Percentiles rank a stretch among this genome's conserved stretches.
Evolutionary conservation across 192 early-diverging fungal genomes (phyloP).

Genomic region (Piromyces finnis): DNA sequence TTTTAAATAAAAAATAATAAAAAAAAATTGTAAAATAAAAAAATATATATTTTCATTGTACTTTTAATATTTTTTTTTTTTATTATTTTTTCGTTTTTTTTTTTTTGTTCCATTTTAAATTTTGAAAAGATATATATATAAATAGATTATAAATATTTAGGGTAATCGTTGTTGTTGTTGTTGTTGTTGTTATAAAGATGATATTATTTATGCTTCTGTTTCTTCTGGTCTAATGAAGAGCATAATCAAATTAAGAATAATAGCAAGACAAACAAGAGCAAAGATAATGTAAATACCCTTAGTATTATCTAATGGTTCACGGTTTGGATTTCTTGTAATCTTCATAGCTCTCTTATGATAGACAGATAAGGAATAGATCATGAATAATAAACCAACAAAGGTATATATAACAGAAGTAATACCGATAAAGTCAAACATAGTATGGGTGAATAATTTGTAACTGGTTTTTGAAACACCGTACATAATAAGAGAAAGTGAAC

Average conservation of each 20-base stretch:
- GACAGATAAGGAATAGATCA: constrained; percentile 50
- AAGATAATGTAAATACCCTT: background rate
- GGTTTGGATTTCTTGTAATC: constrained; percentile 11
- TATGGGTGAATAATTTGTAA: background rate
- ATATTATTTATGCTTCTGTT: too few relatives aligned
- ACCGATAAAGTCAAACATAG: background rate
- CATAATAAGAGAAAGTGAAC: background rate
- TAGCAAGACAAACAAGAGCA: background rate
- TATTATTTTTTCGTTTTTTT: too few relatives aligned
- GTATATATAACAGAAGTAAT: constrained; percentile 55
- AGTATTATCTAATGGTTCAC: background rate
- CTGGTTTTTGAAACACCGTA: background rate
- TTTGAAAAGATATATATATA: too few relatives aligned
- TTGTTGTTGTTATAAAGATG: too few relatives aligned
- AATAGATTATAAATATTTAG: too few relatives aligned
- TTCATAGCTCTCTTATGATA: constrained; percentile 49
- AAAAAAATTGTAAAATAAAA: too few relatives aligned
- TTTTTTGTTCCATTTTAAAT: too few relatives aligned
- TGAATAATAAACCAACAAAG: constrained; percentile 42
- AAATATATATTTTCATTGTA: too few relatives aligned
- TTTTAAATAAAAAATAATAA: too few relatives aligned
- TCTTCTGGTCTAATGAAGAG: background rate
- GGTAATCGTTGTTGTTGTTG: too few relatives aligned
- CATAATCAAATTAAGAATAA: background rate
- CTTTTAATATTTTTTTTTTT: too few relatives aligned